A percentile compares a stretch with the other conserved stretches of the same genome.
These are phyloP conservation scores for Amauroascus verrucosus DNA, from an alignment of 2,329 filamentous ascomycete species.

Conservation along the genomic window DNA sequence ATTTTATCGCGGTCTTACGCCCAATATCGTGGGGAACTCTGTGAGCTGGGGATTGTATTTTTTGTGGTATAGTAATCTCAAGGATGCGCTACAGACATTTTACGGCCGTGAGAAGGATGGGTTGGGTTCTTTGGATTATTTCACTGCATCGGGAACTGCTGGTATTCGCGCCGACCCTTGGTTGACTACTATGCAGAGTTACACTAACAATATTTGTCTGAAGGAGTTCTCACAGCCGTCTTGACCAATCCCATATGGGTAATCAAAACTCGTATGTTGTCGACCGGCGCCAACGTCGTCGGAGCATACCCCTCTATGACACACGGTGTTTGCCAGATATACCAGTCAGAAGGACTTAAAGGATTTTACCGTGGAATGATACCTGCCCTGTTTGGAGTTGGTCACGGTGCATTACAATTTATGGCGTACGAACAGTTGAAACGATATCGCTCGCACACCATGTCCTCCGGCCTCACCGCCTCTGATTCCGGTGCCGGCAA, in stretches of 20 bases:
- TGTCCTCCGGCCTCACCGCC: constrained; percentile 9
- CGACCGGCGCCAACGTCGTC: constrained; percentile 60
- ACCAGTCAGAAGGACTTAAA: constrained; percentile 57
- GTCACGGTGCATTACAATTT: constrained; percentile 90
- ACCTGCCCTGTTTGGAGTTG: constrained; percentile 74
- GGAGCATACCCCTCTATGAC: constrained; percentile 75
- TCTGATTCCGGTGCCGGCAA: constrained; percentile 16
- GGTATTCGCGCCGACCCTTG: constrained; percentile 29
- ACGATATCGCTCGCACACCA: constrained; percentile 45
- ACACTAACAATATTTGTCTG: constrained; percentile 15
- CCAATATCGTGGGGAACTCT: constrained; percentile 85
- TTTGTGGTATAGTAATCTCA: constrained; percentile 56
- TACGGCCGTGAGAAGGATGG: constrained; percentile 26
- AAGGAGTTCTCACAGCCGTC: constrained; percentile 64
- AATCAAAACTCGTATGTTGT: constrained; percentile 93
- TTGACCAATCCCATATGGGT: constrained; percentile 97
- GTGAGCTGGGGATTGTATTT: constrained; percentile 90
- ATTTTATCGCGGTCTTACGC: constrained; percentile 79
- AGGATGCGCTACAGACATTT: constrained; percentile 41
- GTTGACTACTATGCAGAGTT: not conserved
- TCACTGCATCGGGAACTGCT: constrained; percentile 58
- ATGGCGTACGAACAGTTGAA: constrained; percentile 79
- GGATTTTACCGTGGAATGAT: constrained; percentile 85
- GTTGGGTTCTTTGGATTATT: constrained; percentile 62
- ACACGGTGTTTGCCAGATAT: constrained; percentile 58